These are phyloP conservation scores for Thermothelomyces thermophilus DNA, from an alignment of 2,329 filamentous ascomycete genomes.

Conservation along the genomic window DNA sequence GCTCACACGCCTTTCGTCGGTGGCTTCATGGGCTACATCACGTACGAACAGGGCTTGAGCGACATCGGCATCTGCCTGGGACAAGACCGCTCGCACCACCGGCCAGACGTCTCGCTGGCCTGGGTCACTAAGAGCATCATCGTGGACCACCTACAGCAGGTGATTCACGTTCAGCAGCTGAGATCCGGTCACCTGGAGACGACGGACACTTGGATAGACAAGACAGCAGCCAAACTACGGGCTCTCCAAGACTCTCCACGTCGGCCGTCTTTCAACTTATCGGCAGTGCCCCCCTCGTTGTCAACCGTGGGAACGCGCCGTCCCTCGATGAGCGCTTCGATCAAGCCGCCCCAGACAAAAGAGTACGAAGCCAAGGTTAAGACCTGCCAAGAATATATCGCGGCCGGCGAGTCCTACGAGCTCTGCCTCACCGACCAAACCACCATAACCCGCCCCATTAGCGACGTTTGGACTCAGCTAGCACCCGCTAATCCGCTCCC, in stretches of 20 bases:
- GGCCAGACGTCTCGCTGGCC: conserved; percentile 66
- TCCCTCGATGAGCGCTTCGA: conserved; percentile 23
- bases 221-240: conserved; percentile 29
- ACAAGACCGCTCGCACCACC: conserved; percentile 32
- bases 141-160: conserved; percentile 60
- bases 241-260: conserved; percentile 8
- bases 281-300: background rate
- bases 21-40: conserved; percentile 77
- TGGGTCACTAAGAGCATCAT: conserved; percentile 75
- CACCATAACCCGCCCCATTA: conserved; percentile 43
- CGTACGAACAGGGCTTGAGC: conserved; percentile 73
- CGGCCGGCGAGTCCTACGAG: conserved; percentile 77
- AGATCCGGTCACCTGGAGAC: conserved; percentile 31
- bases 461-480: conserved; percentile 39
- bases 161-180: conserved; percentile 63
- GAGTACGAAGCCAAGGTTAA: conserved; percentile 62
- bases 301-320: conserved; percentile 2
- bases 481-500: conserved; percentile 47
- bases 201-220: conserved; percentile 39
- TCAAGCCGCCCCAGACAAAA: conserved; percentile 36
- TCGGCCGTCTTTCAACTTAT: conserved; percentile 3
- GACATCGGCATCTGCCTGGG: conserved; percentile 44
- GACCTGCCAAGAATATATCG: conserved; percentile 63
- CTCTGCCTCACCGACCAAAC: conserved; percentile 76
- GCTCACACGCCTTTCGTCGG: conserved; percentile 61